Evolutionary conservation across 2,329 filamentous ascomycete species (phyloP).

Genomic region (Ophiostoma quercus): DNA sequence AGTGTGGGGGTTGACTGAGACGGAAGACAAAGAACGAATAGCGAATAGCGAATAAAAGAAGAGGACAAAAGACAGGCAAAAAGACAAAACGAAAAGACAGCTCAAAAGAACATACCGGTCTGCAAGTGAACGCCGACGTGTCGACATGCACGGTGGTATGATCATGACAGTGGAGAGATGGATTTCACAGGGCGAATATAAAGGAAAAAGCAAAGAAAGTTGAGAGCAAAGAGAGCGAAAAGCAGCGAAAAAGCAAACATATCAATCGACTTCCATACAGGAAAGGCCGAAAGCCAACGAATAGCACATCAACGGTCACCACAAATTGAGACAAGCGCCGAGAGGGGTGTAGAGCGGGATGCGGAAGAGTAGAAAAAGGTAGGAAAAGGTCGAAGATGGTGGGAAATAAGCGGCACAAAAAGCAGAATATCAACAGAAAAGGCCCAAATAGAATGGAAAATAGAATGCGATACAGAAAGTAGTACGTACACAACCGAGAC

Average conservation of each 20-base stretch:
- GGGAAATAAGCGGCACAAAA: neutral
- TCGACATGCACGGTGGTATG: neutral
- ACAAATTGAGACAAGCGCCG: neutral
- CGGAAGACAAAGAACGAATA: neutral
- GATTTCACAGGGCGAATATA: neutral
- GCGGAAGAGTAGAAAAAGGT: neutral
- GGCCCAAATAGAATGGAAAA: neutral
- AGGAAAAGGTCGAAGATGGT: neutral
- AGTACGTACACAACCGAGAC: neutral
- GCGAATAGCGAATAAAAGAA: too few species aligned
- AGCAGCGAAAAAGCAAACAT: neutral
- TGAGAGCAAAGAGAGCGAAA: neutral
- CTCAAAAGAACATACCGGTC: neutral
- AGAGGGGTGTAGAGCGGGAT: neutral
- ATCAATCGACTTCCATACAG: neutral
- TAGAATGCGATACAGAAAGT: neutral
- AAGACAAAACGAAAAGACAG: neutral
- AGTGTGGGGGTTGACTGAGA: neutral
- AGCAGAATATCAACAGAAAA: neutral
- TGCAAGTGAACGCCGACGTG: neutral
- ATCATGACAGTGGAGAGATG: neutral
- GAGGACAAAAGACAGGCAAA: too few species aligned
- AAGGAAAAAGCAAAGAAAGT: neutral
- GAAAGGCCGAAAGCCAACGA: neutral
- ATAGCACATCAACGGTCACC: constrained; percentile 2